phyloP scores from a whole-genome alignment of 805 yeast genomes.

The Spencermartinsiella europaea region DNA sequence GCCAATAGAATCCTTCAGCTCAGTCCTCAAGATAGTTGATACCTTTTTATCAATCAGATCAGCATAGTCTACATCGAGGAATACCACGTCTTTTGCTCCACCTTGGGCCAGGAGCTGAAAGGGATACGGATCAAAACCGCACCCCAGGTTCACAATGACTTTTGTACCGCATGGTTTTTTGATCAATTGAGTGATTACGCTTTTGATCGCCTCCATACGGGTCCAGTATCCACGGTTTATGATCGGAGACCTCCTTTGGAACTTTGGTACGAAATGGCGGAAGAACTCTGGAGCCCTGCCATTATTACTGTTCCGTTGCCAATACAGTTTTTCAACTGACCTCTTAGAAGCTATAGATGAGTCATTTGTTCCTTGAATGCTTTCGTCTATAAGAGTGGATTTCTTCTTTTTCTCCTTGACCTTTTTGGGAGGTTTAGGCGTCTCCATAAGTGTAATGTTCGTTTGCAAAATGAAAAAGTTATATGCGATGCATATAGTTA shows the following conservation, averaged over 20 bases:
- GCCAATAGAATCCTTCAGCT: constrained; percentile 45
- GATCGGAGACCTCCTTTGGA: constrained; percentile 68
- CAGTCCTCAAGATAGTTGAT: constrained; percentile 46
- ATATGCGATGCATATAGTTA: no score
- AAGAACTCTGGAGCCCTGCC: constrained; percentile 42
- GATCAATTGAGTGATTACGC: constrained; percentile 40
- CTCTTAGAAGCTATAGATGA: constrained; percentile 79
- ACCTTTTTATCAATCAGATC: constrained; percentile 57
- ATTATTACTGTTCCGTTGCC: constrained; percentile 12
- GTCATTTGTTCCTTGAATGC: constrained; percentile 80
- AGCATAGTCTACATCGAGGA: constrained; percentile 72
- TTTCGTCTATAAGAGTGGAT: constrained; percentile 41
- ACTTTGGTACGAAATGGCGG: constrained; percentile 59
- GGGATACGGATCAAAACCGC: constrained; percentile 68
- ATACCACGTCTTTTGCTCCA: constrained; percentile 37
- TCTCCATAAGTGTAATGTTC: no score
- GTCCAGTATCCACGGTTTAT: constrained; percentile 83
- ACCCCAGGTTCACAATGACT: constrained; percentile 65
- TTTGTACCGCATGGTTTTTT: constrained; percentile 25
- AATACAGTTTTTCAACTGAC: constrained; percentile 63
- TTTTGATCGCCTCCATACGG: constrained; percentile 64
- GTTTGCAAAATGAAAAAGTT: no score
- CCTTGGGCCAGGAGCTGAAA: constrained; percentile 43
- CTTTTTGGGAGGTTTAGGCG: neutral
- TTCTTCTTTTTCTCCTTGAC: constrained; percentile 11